A percentile compares a stretch with the other conserved stretches of the same genome.
These are phyloP conservation scores for Phytophthora pisi DNA, from an alignment of 352 stramenopile species.

Conservation along the genomic window DNA sequence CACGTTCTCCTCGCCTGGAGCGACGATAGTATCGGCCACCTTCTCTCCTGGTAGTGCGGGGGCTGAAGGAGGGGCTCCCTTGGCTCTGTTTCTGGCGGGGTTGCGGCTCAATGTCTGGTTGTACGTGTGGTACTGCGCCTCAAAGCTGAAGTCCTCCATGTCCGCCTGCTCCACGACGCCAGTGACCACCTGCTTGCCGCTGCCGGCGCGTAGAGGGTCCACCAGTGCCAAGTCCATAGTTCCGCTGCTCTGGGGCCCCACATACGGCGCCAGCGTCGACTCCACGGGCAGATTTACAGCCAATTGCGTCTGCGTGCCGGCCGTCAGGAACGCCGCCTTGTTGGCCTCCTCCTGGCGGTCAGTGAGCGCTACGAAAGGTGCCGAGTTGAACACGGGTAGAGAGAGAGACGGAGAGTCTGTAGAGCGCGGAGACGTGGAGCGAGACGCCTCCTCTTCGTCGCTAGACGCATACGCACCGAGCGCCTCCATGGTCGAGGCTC, in stretches of 20 bases:
- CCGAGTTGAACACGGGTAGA: constrained; percentile 62
- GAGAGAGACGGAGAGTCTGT: constrained; percentile 17
- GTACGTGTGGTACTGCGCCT: constrained; percentile 81
- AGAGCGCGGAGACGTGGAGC: constrained; percentile 5
- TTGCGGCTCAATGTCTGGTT: constrained; percentile 53
- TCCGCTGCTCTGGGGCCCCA: constrained; percentile 41
- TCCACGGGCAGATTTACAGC: constrained; percentile 71
- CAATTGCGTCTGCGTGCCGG: constrained; percentile 48
- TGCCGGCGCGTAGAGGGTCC: constrained; percentile 47
- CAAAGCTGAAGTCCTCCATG: constrained; percentile 82
- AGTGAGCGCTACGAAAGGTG: constrained; percentile 43
- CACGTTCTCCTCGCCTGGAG: constrained; percentile 34
- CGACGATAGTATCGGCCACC: constrained; percentile 31
- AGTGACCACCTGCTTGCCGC: constrained; percentile 78
- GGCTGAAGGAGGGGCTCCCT: constrained; percentile 34
- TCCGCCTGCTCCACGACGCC: constrained; percentile 73
- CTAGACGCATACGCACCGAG: constrained; percentile 57
- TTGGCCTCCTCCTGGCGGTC: constrained; percentile 37
- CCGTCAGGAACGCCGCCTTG: constrained; percentile 46
- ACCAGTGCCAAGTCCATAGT: constrained; percentile 12
- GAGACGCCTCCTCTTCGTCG: constrained; percentile 40
- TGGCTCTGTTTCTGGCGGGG: constrained; percentile 25
- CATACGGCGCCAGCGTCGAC: constrained; percentile 58
- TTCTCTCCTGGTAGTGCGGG: constrained; percentile 32
- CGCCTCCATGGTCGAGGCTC: constrained; percentile 43